Percentiles rank a stretch among this genome's conserved stretches.
phyloP scores from a whole-genome alignment of 176 grass and related monocot genomes.

The Ananas comosus region DNA sequence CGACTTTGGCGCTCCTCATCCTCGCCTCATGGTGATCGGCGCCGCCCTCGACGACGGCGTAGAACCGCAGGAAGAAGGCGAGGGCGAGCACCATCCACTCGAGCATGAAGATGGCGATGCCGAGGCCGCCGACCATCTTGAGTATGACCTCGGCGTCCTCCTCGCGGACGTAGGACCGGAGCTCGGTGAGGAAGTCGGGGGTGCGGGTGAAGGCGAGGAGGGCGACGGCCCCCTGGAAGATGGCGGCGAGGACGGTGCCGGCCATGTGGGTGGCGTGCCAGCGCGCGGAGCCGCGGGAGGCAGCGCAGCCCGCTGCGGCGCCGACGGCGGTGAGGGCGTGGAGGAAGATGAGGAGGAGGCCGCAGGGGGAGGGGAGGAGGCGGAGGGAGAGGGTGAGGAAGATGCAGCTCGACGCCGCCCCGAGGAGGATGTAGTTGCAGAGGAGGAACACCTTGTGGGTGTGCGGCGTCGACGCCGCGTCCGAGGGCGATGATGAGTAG shows the following conservation, averaged over 20 bases:
- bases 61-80: slow-evolving; percentile 58
- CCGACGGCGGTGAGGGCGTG: slow-evolving; percentile 67
- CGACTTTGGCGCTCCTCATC: slow-evolving; percentile 58
- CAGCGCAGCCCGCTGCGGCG: slow-evolving; percentile 61
- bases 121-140: slow-evolving; percentile 91
- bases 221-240: slow-evolving; percentile 81
- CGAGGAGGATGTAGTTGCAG: slow-evolving; percentile 91
- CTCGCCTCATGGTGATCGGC: slow-evolving; percentile 29
- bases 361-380: slow-evolving; percentile 78
- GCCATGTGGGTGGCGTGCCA: slow-evolving; percentile 82
- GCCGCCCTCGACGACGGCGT: slow-evolving; percentile 24
- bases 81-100: slow-evolving; percentile 82
- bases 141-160: slow-evolving; percentile 87
- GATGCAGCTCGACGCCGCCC: slow-evolving; percentile 75
- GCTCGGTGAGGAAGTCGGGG: slow-evolving; percentile 63
- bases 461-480: slow-evolving; percentile 5
- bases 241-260: slow-evolving; percentile 70
- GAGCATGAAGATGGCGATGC: slow-evolving; percentile 64
- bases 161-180: slow-evolving; percentile 80
- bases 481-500: not conserved
- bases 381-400: slow-evolving; percentile 97
- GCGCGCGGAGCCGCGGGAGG: slow-evolving; percentile 34
- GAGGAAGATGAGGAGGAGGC: slow-evolving; percentile 92
- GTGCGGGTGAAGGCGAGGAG: slow-evolving; percentile 69
- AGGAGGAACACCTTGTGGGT: slow-evolving; percentile 71